Evolutionary conservation across 163 green algal genomes (phyloP).

Genomic region (Scenedesmus sp.): DNA sequence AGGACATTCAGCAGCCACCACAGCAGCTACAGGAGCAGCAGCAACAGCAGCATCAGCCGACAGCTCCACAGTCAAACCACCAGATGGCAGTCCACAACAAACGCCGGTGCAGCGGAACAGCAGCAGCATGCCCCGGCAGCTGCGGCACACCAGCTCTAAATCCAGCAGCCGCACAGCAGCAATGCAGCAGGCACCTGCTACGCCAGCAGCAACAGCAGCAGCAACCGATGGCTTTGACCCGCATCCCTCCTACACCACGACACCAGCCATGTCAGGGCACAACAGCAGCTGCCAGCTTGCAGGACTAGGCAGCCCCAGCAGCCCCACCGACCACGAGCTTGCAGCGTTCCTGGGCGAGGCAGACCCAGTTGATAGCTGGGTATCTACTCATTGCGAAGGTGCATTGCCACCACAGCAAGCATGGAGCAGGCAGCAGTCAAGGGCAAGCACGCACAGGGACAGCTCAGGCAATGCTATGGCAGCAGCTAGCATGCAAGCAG

Average conservation of each 20-base stretch:
- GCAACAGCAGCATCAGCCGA: background rate
- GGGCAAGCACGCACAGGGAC: background rate
- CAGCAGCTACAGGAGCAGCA: background rate
- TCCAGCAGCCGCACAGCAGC: background rate
- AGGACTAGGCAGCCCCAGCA: background rate
- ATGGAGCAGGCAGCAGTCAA: background rate
- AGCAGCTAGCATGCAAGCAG: background rate
- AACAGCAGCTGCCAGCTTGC: background rate
- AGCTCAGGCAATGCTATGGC: background rate
- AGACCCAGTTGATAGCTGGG: constrained; percentile 25
- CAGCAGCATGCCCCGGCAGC: constrained; percentile 1
- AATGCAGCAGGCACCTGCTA: background rate
- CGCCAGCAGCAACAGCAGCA: background rate
- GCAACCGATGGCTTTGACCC: background rate
- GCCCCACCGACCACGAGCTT: background rate
- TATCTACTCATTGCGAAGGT: background rate
- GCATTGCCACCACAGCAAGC: background rate
- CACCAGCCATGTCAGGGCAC: background rate
- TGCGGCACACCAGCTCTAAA: background rate
- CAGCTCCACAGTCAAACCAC: background rate
- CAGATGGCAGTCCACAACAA: background rate
- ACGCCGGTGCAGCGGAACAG: background rate
- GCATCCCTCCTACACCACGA: background rate
- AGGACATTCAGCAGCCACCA: background rate
- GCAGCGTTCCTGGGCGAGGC: background rate